Percentiles rank a stretch among this genome's conserved stretches.
Evolutionary conservation across 75 land plant genomes (phyloP).

Genomic region (Cupressus sempervirens): DNA sequence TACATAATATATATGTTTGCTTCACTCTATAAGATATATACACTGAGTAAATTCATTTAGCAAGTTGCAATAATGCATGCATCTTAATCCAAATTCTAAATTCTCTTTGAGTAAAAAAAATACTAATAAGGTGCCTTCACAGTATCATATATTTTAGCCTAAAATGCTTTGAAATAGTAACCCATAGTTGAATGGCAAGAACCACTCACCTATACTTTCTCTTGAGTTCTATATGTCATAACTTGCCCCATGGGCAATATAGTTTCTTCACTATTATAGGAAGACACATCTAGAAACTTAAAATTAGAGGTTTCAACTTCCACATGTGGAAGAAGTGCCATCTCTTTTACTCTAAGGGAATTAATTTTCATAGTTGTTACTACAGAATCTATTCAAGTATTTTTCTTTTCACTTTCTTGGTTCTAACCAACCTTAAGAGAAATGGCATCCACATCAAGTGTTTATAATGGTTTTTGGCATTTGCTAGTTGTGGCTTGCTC

Average conservation of each 20-base stretch:
- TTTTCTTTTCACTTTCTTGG: neutral
- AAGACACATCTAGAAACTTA: neutral
- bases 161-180: too few relatives aligned
- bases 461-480: neutral
- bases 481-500: neutral
- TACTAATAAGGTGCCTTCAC: too few relatives aligned
- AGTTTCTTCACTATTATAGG: neutral
- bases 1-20: slow-evolving; percentile 61
- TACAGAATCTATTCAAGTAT: neutral
- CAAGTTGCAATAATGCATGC: neutral
- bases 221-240: neutral
- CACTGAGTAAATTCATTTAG: neutral
- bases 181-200: neutral
- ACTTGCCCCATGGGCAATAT: neutral
- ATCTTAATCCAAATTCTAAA: neutral
- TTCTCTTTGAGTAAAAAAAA: neutral
- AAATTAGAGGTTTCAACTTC: neutral
- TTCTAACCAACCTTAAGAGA: neutral
- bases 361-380: neutral
- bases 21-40: slow-evolving; percentile 53
- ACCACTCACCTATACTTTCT: neutral
- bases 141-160: too few relatives aligned
- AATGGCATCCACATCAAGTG: neutral
- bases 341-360: neutral
- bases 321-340: neutral